Evolutionary conservation across 2,329 filamentous ascomycete genomes (phyloP).

Genomic region (Zymoseptoria brevis): DNA sequence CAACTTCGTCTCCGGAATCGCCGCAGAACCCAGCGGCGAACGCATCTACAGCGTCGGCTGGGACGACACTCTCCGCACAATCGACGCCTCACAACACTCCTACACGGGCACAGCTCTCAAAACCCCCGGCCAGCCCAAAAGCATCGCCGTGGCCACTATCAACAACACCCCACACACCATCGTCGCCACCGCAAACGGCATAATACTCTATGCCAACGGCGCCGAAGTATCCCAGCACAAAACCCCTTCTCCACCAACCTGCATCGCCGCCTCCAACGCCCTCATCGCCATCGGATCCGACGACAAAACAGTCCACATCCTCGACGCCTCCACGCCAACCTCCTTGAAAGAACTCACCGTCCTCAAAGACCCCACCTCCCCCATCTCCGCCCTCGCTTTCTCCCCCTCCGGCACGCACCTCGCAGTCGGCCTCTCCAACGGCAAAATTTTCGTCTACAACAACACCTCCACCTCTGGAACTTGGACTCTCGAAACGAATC

Average conservation of each 20-base stretch:
- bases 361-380: conserved; percentile 60
- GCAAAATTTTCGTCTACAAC: conserved; percentile 80
- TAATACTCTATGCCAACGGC: conserved; percentile 51
- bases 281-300: conserved; percentile 70
- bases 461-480: conserved; percentile 13
- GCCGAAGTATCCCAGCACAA: conserved; percentile 43
- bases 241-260: conserved; percentile 53
- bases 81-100: conserved; percentile 66
- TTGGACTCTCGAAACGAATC: conserved; percentile 69
- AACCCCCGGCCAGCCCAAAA: conserved; percentile 73
- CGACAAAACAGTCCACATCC: conserved; percentile 68
- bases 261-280: conserved; percentile 61
- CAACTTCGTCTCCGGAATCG: conserved; percentile 75
- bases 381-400: conserved; percentile 75
- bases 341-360: conserved; percentile 45
- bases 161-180: conserved; percentile 45
- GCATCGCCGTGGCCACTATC: conserved; percentile 52
- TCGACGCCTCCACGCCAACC: conserved; percentile 50
- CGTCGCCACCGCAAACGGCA: conserved; percentile 46
- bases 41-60: conserved; percentile 80
- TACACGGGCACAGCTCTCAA: conserved; percentile 63
- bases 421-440: conserved; percentile 72
- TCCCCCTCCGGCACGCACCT: conserved; percentile 68
- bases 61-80: conserved; percentile 81
- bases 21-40: conserved; percentile 42